phyloP scores from a whole-genome alignment of 306 rosid genomes.

The Cicer pinnatifidum region DNA sequence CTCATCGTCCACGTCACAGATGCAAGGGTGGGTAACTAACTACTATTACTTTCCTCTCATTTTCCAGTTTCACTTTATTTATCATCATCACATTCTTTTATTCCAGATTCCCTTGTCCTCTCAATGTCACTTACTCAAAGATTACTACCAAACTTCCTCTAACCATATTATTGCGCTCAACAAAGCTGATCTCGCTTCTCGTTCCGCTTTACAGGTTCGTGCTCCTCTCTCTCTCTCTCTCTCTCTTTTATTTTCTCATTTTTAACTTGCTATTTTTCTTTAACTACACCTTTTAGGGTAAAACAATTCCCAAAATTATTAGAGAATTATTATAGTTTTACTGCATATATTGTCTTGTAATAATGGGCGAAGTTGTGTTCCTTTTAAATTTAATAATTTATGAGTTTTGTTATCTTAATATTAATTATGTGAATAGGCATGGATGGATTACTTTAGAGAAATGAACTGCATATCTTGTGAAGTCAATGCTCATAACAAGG shows the following conservation, averaged over 20 bases:
- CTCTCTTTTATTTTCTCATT: constrained; percentile 3
- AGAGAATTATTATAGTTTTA: not conserved
- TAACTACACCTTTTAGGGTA: not conserved
- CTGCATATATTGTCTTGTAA: not conserved
- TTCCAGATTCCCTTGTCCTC: constrained; percentile 81
- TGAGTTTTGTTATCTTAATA: constrained; percentile 15
- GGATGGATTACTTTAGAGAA: constrained; percentile 65
- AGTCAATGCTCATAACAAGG: constrained; percentile 87
- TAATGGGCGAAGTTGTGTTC: constrained; percentile 2
- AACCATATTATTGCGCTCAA: constrained; percentile 66
- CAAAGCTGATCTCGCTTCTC: constrained; percentile 82
- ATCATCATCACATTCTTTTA: not conserved
- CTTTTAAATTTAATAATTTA: constrained; percentile 19
- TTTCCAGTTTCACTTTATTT: not conserved
- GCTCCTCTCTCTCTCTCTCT: not conserved
- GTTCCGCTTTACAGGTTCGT: constrained; percentile 55
- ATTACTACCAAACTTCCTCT: constrained; percentile 24
- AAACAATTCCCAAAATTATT: not conserved
- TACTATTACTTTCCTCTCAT: no score
- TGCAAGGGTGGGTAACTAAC: constrained; percentile 60
- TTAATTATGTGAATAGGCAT: constrained; percentile 54
- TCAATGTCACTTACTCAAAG: constrained; percentile 50
- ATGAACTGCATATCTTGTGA: constrained; percentile 60
- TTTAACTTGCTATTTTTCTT: not conserved
- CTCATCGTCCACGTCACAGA: constrained; percentile 74